Percentiles rank a stretch among this genome's conserved stretches.
Conservation (phyloP, 495 filamentous ascomycete genomes). For the Trichoderma virens region DNA sequence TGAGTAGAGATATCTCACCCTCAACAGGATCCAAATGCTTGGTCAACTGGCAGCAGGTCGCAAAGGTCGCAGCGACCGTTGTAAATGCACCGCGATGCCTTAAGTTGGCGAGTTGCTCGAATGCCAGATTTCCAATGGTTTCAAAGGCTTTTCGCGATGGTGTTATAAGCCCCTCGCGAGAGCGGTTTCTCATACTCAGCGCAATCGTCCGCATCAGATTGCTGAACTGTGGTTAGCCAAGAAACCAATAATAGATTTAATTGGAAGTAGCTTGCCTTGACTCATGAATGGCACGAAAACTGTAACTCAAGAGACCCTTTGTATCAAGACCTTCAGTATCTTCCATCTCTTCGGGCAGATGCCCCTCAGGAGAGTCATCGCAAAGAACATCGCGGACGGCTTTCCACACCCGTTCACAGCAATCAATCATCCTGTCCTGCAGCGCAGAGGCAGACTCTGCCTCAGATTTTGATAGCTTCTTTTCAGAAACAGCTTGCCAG, state of each 20-base stretch:
- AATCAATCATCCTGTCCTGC: constrained; percentile 48
- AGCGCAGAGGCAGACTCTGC: constrained; percentile 34
- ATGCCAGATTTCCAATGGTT: constrained; percentile 59
- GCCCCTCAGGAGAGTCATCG: constrained; percentile 84
- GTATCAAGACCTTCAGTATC: constrained; percentile 60
- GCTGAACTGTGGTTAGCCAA: constrained; percentile 22
- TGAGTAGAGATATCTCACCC: constrained; percentile 33
- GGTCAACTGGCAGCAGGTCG: constrained; percentile 59
- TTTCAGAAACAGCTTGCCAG: constrained; percentile 32
- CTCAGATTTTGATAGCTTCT: constrained; percentile 21
- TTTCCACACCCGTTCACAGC: constrained; percentile 61
- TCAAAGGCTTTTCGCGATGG: constrained; percentile 39
- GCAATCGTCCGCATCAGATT: constrained; percentile 52
- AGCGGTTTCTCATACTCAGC: constrained; percentile 28
- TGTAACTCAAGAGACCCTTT: constrained; percentile 86
- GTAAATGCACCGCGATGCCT: constrained; percentile 92
- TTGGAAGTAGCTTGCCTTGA: constrained; percentile 55
- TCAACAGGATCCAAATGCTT: constrained; percentile 32
- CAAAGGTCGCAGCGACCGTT: constrained; percentile 82
- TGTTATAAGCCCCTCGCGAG: constrained; percentile 24
- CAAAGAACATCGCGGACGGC: constrained; percentile 71
- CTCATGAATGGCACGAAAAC: constrained; percentile 86
- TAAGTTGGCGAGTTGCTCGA: constrained; percentile 72
- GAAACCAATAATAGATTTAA: constrained; percentile 17
- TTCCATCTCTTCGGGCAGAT: constrained; percentile 66